A percentile compares a stretch with the other conserved stretches of the same genome.
Evolutionary conservation across 2,329 filamentous ascomycete genomes (phyloP).

Genomic region (Xylaria sp.): DNA sequence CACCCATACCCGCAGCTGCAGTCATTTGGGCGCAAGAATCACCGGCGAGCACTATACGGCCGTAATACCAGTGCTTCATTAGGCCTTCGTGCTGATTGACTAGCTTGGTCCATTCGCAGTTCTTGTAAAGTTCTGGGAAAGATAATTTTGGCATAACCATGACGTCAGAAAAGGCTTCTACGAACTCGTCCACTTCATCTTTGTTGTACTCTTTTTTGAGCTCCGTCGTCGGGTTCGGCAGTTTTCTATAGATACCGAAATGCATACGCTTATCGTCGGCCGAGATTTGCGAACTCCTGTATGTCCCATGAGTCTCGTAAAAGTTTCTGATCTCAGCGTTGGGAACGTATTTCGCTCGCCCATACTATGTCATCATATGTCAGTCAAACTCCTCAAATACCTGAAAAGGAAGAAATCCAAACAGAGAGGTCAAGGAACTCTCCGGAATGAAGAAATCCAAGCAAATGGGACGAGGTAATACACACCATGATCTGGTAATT

Average conservation of each 20-base stretch:
- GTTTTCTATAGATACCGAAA: constrained; percentile 34
- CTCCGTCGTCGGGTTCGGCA: constrained; percentile 15
- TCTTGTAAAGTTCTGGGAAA: constrained; percentile 29
- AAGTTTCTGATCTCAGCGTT: constrained; percentile 18
- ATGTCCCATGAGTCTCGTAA: constrained; percentile 33
- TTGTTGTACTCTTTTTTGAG: constrained; percentile 26
- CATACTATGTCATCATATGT: constrained; percentile 19
- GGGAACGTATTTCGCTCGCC: constrained; percentile 26
- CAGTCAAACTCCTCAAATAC: not conserved
- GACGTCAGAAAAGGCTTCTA: constrained; percentile 33
- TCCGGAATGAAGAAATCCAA: not conserved
- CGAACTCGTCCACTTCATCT: constrained; percentile 32
- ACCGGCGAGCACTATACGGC: constrained; percentile 33
- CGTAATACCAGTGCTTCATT: constrained; percentile 29
- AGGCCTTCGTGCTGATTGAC: constrained; percentile 33
- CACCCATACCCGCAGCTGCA: constrained; percentile 31
- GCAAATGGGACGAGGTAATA: not conserved
- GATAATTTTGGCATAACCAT: constrained; percentile 30
- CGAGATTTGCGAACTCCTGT: constrained; percentile 32
- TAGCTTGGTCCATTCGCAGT: constrained; percentile 31
- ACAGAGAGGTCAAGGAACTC: not conserved
- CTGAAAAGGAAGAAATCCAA: not conserved
- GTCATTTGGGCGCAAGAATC: constrained; percentile 34
- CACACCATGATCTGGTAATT: constrained; percentile 35
- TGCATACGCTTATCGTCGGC: constrained; percentile 25